Evolutionary conservation across 768 basidiomycete species (phyloP).

Genomic region (Leccinellum luteum): DNA sequence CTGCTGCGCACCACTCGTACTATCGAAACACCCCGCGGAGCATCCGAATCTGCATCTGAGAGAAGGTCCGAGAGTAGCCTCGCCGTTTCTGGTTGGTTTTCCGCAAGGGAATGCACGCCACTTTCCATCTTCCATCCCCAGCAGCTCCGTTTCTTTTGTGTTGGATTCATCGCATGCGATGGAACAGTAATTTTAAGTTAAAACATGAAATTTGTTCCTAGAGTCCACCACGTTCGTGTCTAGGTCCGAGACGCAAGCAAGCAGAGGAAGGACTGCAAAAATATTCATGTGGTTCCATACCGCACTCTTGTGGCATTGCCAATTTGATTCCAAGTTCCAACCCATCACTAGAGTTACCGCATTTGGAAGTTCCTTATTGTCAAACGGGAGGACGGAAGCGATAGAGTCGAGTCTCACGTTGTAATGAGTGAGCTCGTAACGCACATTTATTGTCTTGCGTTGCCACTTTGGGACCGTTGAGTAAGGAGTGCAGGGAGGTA

Average conservation of each 20-base stretch:
- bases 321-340: neutral
- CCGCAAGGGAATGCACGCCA: neutral
- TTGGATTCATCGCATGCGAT: neutral
- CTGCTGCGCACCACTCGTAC: neutral
- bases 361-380: conserved; percentile 24
- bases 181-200: neutral
- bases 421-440: neutral
- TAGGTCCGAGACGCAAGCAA: neutral
- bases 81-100: neutral
- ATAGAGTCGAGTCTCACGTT: conserved; percentile 8
- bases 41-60: neutral
- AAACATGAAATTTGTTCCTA: neutral
- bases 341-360: conserved; percentile 18
- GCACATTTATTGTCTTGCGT: conserved; percentile 21
- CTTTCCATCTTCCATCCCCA: neutral
- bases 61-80: neutral
- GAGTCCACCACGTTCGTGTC: neutral
- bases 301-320: neutral
- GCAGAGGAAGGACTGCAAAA: neutral
- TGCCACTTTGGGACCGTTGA: conserved; percentile 3
- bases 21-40: neutral
- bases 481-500: neutral
- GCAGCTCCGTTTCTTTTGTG: conserved; percentile 9
- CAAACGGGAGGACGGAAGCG: neutral
- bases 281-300: neutral